phyloP scores from a whole-genome alignment of 2,329 filamentous ascomycete species.

The Meredithiella fracta region DNA sequence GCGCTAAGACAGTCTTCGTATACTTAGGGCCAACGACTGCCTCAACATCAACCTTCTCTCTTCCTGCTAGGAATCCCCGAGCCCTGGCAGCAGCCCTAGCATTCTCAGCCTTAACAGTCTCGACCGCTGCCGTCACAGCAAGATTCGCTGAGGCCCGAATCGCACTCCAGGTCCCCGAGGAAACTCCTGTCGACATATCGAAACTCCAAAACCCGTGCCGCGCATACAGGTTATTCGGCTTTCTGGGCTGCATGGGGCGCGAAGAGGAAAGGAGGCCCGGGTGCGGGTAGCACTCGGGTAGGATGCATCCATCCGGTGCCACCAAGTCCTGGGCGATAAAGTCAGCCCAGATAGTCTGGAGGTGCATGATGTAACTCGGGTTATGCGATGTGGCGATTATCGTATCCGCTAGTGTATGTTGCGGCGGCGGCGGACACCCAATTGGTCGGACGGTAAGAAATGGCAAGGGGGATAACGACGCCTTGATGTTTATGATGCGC shows the following conservation, averaged over 20 bases:
- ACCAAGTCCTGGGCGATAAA: constrained; percentile 15
- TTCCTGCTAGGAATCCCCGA: constrained; percentile 1
- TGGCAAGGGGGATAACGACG: constrained; percentile 2
- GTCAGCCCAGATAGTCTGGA: constrained; percentile 14
- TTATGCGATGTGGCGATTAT: constrained; percentile 15
- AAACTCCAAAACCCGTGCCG: constrained; percentile 18
- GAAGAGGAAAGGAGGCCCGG: constrained; percentile 6
- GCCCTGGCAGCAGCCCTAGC: constrained; percentile 2
- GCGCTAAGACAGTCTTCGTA: constrained; percentile 15
- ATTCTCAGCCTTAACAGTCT: constrained; percentile 6
- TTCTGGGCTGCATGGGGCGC: background rate
- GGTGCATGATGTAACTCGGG: constrained; percentile 15
- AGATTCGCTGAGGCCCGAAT: constrained; percentile 17
- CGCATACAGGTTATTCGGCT: constrained; percentile 14
- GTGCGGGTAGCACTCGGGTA: constrained; percentile 18
- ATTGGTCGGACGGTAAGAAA: constrained; percentile 3
- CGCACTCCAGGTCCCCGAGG: constrained; percentile 16
- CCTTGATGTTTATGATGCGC: constrained; percentile 7
- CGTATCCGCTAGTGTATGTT: constrained; percentile 6
- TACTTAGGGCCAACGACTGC: background rate
- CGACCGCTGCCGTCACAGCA: constrained; percentile 14
- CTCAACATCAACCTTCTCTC: background rate
- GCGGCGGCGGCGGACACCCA: constrained; percentile 1
- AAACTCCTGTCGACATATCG: constrained; percentile 17
- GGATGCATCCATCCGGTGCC: constrained; percentile 14